Conservation (phyloP, 106 monocot genomes). For the Xerophyta viscosa region DNA sequence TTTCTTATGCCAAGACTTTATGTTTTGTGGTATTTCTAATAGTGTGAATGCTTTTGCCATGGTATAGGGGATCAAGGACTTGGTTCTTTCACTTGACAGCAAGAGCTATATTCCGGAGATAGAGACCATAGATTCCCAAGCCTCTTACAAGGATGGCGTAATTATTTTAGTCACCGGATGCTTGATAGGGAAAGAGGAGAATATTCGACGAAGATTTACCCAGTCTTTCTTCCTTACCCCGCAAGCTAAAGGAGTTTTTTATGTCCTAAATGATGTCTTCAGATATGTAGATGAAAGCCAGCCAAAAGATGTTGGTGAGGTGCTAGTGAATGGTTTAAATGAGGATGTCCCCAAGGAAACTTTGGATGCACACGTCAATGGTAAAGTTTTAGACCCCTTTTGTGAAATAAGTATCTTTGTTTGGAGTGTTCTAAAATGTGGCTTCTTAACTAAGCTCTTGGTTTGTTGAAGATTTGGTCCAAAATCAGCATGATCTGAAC, state of each 20-base stretch:
- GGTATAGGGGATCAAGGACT: constrained; percentile 43
- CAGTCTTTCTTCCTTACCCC: constrained; percentile 89
- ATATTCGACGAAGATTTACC: constrained; percentile 31
- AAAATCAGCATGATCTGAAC: constrained; percentile 1
- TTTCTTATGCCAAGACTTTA: too few species aligned
- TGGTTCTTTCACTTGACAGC: constrained; percentile 35
- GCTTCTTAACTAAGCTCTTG: background rate
- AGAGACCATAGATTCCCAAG: constrained; percentile 35
- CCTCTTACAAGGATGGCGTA: constrained; percentile 37
- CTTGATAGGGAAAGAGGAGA: constrained; percentile 32
- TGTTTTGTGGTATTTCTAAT: too few species aligned
- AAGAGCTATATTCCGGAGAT: constrained; percentile 24
- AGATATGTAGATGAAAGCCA: constrained; percentile 30
- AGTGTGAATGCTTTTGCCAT: too few species aligned
- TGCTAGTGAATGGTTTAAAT: constrained; percentile 11
- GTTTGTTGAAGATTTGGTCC: background rate
- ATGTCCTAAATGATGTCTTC: constrained; percentile 68
- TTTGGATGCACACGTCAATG: background rate
- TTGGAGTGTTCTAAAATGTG: background rate
- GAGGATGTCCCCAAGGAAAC: constrained; percentile 5
- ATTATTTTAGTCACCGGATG: constrained; percentile 45
- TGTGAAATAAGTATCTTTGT: too few species aligned
- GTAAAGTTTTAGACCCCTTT: background rate
- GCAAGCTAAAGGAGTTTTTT: constrained; percentile 60
- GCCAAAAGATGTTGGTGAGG: constrained; percentile 23